phyloP scores from a whole-genome alignment of 2,329 filamentous ascomycete genomes.

The Hypocrella siamensis region DNA sequence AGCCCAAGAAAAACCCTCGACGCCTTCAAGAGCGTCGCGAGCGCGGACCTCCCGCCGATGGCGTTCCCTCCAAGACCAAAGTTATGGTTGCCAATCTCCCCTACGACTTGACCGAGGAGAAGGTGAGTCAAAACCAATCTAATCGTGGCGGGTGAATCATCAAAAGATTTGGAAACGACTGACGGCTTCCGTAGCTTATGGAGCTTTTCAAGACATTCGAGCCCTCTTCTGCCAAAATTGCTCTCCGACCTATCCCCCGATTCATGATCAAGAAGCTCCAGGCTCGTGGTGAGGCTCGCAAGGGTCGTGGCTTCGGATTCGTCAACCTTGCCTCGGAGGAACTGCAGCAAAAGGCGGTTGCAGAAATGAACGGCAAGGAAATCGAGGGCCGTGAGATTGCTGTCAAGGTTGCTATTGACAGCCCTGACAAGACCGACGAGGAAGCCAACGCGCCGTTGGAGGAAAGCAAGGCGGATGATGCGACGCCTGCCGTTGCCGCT shows the following conservation, averaged over 20 bases:
- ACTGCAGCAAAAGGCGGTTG: slow-evolving; percentile 89
- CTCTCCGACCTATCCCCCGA: slow-evolving; percentile 90
- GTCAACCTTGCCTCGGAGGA: slow-evolving; percentile 93
- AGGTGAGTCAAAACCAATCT: slow-evolving; percentile 40
- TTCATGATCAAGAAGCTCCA: slow-evolving; percentile 99
- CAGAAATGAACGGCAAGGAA: slow-evolving; percentile 98
- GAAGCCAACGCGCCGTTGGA: slow-evolving; percentile 49
- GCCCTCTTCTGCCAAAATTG: slow-evolving; percentile 93
- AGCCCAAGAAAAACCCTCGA: slow-evolving; percentile 39
- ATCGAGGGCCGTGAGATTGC: slow-evolving; percentile 98
- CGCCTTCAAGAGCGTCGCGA: slow-evolving; percentile 49
- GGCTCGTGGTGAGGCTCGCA: slow-evolving; percentile 92
- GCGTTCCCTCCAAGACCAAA: slow-evolving; percentile 98
- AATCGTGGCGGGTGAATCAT: slow-evolving; percentile 4
- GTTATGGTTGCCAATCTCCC: slow-evolving; percentile 99
- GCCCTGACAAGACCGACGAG: slow-evolving; percentile 88
- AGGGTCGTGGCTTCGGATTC: slow-evolving; percentile 97
- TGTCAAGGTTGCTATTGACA: slow-evolving; percentile 99
- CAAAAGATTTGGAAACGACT: neutral
- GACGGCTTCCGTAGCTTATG: slow-evolving; percentile 54
- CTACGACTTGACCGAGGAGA: slow-evolving; percentile 94
- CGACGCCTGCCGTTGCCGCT: slow-evolving; percentile 12
- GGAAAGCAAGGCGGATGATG: slow-evolving; percentile 23
- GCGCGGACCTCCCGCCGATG: slow-evolving; percentile 92
- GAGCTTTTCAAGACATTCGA: slow-evolving; percentile 91